A percentile compares a stretch with the other conserved stretches of the same genome.
Evolutionary conservation across 208 protist genomes (phyloP).

Genomic region (Acanthamoeba lenticulata): DNA sequence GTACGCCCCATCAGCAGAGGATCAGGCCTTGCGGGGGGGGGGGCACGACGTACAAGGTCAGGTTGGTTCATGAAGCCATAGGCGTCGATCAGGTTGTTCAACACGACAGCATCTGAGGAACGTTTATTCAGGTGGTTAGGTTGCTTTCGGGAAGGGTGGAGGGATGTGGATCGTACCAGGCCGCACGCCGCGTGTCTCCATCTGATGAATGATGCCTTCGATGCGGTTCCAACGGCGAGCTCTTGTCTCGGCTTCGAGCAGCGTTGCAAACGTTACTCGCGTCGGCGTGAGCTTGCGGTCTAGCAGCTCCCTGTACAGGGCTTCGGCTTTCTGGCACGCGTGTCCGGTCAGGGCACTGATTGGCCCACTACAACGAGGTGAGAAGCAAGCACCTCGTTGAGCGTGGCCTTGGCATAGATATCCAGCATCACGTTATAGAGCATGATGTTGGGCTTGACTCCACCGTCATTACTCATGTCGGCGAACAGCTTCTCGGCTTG

Average conservation of each 20-base stretch:
- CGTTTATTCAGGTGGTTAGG: neutral
- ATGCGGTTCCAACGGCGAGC: neutral
- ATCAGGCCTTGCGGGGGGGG: neutral
- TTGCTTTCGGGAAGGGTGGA: neutral
- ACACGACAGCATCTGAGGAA: conserved; percentile 27
- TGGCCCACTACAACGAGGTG: neutral
- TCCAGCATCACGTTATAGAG: conserved; percentile 16
- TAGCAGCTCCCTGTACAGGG: neutral
- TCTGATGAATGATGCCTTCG: neutral
- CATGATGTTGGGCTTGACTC: neutral
- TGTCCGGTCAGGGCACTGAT: neutral
- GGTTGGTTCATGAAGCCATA: conserved; percentile 13
- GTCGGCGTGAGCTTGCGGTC: neutral
- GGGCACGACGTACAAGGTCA: neutral
- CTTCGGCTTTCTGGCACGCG: neutral
- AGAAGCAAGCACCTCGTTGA: neutral
- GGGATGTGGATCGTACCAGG: neutral
- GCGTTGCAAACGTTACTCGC: neutral
- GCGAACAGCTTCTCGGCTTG: neutral
- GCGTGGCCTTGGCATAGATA: neutral
- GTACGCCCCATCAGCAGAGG: neutral
- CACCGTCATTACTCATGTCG: neutral
- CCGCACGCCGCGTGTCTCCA: neutral
- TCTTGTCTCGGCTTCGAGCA: neutral
- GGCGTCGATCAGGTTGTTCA: conserved; percentile 23